phyloP scores from a whole-genome alignment of 73 alveolate genomes.

The Paramecium octaurelia region DNA sequence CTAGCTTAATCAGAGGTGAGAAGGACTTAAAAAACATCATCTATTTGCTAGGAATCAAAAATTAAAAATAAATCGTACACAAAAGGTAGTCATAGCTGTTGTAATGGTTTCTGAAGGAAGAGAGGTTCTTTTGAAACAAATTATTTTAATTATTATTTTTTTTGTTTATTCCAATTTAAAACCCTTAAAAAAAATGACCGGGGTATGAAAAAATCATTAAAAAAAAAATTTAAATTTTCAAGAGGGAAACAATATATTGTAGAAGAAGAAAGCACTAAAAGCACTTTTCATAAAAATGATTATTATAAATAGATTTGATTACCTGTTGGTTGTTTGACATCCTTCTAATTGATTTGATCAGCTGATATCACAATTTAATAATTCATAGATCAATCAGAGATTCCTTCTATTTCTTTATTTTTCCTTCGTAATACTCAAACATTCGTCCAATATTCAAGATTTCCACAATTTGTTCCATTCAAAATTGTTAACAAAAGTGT shows the following conservation, averaged over 20 bases:
- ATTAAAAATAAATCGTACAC: slow-evolving; percentile 2
- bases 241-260: neutral
- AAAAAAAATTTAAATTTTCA: neutral
- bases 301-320: neutral
- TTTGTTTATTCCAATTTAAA: neutral
- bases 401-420: neutral
- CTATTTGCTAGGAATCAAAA: neutral
- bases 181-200: neutral
- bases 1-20: slow-evolving; percentile 16
- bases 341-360: neutral
- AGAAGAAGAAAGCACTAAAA: neutral
- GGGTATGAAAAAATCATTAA: neutral
- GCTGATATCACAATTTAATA: neutral
- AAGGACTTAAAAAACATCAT: slow-evolving; percentile 9
- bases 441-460: neutral
- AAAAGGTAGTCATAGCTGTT: slow-evolving; percentile 18
- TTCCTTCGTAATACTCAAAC: neutral
- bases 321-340: neutral
- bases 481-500: neutral
- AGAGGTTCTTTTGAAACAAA: neutral
- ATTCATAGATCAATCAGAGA: neutral
- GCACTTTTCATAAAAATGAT: neutral
- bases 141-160: slow-evolving; percentile 1
- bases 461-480: neutral
- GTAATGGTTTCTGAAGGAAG: neutral